A percentile compares a stretch with the other conserved stretches of the same genome.
Evolutionary conservation across 768 basidiomycete genomes (phyloP).

Genomic region (Amanita subjunquillea): DNA sequence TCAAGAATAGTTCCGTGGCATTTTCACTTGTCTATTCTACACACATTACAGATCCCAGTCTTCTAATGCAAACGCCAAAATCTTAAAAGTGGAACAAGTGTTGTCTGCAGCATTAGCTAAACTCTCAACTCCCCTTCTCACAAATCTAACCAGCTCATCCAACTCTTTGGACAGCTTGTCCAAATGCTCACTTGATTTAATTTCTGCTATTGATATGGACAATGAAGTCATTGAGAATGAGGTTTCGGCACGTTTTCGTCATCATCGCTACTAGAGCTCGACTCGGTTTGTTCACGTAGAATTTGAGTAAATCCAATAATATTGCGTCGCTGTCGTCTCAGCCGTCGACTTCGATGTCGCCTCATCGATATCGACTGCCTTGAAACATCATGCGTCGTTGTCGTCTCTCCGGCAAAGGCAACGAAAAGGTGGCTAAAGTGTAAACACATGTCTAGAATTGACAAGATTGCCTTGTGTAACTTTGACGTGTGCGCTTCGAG

Average conservation of each 20-base stretch:
- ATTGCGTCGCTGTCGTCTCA: slow-evolving; percentile 42
- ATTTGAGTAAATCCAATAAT: slow-evolving; percentile 51
- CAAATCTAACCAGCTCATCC: slow-evolving; percentile 60
- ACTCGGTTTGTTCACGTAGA: slow-evolving; percentile 18
- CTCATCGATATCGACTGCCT: slow-evolving; percentile 41
- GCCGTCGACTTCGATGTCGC: slow-evolving; percentile 54
- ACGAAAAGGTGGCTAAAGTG: slow-evolving; percentile 59
- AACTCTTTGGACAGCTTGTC: slow-evolving; percentile 62
- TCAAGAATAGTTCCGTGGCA: slow-evolving; percentile 41
- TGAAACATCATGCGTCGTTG: slow-evolving; percentile 47
- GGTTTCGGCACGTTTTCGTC: slow-evolving; percentile 20
- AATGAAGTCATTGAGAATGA: slow-evolving; percentile 25
- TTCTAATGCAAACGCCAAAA: slow-evolving; percentile 67
- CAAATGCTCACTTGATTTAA: slow-evolving; percentile 36
- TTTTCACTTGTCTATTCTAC: neutral
- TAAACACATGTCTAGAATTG: slow-evolving; percentile 65
- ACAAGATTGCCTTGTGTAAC: slow-evolving; percentile 54
- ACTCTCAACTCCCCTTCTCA: slow-evolving; percentile 60
- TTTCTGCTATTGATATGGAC: slow-evolving; percentile 26
- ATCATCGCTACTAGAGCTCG: slow-evolving; percentile 40
- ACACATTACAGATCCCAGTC: slow-evolving; percentile 58
- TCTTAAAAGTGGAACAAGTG: slow-evolving; percentile 52
- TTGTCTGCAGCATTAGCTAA: slow-evolving; percentile 48
- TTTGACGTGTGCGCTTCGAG: slow-evolving; percentile 47
- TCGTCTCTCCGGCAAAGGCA: slow-evolving; percentile 48